A percentile compares a stretch with the other conserved stretches of the same genome.
phyloP scores from a whole-genome alignment of 2,329 filamentous ascomycete genomes.

The Diaporthe aspalathi region DNA sequence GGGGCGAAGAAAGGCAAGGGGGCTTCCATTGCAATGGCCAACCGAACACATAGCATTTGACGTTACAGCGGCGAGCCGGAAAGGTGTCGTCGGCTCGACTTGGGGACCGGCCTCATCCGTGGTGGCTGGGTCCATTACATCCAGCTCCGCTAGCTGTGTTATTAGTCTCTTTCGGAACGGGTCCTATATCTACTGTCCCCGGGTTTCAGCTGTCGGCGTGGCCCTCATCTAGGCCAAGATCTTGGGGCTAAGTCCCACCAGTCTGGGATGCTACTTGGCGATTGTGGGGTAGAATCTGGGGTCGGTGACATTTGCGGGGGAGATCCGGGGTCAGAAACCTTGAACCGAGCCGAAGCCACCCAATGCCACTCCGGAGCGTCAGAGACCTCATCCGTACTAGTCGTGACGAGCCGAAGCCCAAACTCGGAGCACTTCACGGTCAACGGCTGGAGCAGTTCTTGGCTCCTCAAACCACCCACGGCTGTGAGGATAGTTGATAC shows the following conservation, averaged over 20 bases:
- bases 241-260: constrained; percentile 14
- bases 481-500: not conserved
- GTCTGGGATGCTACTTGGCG: constrained; percentile 2
- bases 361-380: not conserved
- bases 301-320: constrained; percentile 19
- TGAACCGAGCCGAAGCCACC: constrained; percentile 20
- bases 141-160: not conserved
- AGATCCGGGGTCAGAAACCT: not conserved
- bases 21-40: not conserved
- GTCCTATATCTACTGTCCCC: not conserved
- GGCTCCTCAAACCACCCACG: not conserved
- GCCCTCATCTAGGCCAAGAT: not conserved
- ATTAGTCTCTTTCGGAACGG: not conserved
- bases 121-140: not conserved
- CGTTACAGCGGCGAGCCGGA: constrained; percentile 13
- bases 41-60: constrained; percentile 1
- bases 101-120: constrained; percentile 10
- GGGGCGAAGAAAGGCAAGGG: constrained; percentile 2
- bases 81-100: constrained; percentile 9
- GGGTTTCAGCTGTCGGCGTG: constrained; percentile 16
- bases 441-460: not conserved
- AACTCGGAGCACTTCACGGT: not conserved
- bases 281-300: constrained; percentile 8
- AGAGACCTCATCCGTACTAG: not conserved
- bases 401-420: not conserved